Evolutionary conservation across 768 basidiomycete genomes (phyloP), one percentile per base, ranked within the genome.

Genomic region (Mycena crocata): DNA sequence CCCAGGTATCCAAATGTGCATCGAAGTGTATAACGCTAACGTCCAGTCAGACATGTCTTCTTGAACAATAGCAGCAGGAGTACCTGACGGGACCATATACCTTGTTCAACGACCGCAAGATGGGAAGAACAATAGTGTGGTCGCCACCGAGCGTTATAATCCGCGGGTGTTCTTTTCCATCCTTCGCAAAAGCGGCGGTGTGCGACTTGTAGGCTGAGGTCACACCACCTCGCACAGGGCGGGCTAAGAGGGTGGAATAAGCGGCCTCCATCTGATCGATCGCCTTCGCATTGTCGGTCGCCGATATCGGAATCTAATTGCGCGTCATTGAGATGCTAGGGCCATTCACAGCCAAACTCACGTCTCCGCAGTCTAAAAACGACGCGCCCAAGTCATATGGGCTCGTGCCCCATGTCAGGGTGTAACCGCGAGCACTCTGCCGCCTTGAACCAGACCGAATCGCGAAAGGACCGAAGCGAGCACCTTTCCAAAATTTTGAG

Each of bases 111-210:
- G 90, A 81, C 30, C 89, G 86, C 5, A 92, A 82, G 64, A 92
- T 91, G 2, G 90, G 91, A 10, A 92, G 83, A 12, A 87, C 90
- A 59, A 91, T 87, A 12, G 90, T 90, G 75, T 92, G 91, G 71
- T 92, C 91, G 1, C 91, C 91, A 3, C 92, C 91, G 15, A 89
- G 75, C 71, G 86, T 86, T 56, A 92, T 72, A 19, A 93, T 84
- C 35, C 87, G 79, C 0, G 91, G 91, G 71, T 91, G 89, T 66
- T 86, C 84, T 60, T 80, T 81, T 5, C 86, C 86, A 69, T 91
- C 89, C 65, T 78, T 82, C 2, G 86, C 82, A 42, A 87, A 77
- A 17, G 69, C 61, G 5, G 76, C 63, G 4, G 79, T 80, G 8
- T 71, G 70, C 23, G 44, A 68, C 34, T 62, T 74, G 48, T 66